Evolutionary conservation across 2,329 filamentous ascomycete species (phyloP), one percentile per base, ranked within the genome.

Genomic region (Chaetomium sp.): DNA sequence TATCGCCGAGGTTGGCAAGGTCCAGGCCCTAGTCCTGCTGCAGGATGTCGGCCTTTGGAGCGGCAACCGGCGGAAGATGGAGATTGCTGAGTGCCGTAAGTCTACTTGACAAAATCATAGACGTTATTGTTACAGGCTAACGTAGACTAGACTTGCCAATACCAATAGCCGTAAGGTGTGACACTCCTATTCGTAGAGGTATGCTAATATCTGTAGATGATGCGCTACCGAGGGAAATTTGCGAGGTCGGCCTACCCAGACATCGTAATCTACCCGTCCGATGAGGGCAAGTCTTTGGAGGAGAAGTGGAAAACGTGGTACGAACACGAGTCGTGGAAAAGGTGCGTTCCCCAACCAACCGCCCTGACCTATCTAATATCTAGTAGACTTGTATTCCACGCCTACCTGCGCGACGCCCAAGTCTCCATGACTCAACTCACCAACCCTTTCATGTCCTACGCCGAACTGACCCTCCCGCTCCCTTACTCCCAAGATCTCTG

Each of bases 241-340:
- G 82, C 85, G 63, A 78, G 82, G 25, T 82, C 81, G 16, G 78
- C 78, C 2, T 88, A 86, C 71, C 79, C 82, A 1, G 74, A 78
- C 2, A 80, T 89, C 16, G 72, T 77, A 0, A 82, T 86, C 1
- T 72, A 76, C n/a, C 71, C 80, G 0, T 80, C 82, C 1, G 88
- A 90, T 62, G 78, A 84, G 25, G 85, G 84, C 1, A 74, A 84
- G 21, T 76, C 76, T 2, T 76, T 92, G 0, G 82, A 90, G 64
- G 76, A 79, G 3, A 91, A 90, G 70, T 92, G 89, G 89, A 80
- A 77, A 62, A 75, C 76, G 27, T 92, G 89, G 89, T 81, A 85
- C 16, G 80, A 85, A 55, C 79, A 84, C 65, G 89, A 91, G 71
- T 87, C 85, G 3, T 90, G 85, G 77, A 90, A 90, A 72, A 82